A percentile compares a stretch with the other conserved stretches of the same genome.
These are phyloP conservation scores for Lolium multiflorum DNA, from an alignment of 176 grass and related monocot species.

Conservation along the genomic window DNA sequence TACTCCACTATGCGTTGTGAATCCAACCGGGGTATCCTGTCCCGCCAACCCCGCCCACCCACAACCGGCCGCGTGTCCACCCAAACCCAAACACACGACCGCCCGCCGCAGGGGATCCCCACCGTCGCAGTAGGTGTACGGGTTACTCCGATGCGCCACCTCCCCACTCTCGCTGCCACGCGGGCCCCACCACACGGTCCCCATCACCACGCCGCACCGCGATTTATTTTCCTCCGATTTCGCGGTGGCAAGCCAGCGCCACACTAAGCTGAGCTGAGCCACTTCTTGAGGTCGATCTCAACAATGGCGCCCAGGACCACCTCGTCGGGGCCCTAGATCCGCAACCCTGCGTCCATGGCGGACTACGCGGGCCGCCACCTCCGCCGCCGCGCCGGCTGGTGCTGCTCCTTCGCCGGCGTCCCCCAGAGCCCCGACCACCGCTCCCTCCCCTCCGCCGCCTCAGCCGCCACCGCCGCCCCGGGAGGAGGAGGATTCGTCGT, in stretches of 20 bases:
- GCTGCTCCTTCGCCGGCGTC: conserved; percentile 68
- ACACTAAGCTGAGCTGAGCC: neutral
- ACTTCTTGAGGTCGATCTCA: neutral
- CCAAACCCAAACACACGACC: too few relatives aligned
- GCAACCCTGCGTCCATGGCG: conserved; percentile 30
- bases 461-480: neutral
- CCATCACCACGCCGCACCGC: neutral
- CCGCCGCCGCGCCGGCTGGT: conserved; percentile 62
- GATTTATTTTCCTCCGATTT: conserved; percentile 12
- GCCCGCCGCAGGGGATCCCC: conserved; percentile 25
- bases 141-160: conserved; percentile 24
- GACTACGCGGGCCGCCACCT: conserved; percentile 49
- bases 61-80: too few relatives aligned
- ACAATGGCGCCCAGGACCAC: conserved; percentile 24
- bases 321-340: conserved; percentile 37
- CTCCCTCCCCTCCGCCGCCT: neutral
- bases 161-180: neutral
- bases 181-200: neutral
- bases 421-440: conserved; percentile 64
- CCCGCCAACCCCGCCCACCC: too few relatives aligned
- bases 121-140: neutral
- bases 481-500: neutral
- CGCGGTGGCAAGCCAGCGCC: neutral
- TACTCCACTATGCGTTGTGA: too few relatives aligned
- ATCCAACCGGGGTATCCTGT: too few relatives aligned